phyloP scores from a whole-genome alignment of 2,329 filamentous ascomycete genomes.

The Pseudopyrenochaeta lycopersici region DNA sequence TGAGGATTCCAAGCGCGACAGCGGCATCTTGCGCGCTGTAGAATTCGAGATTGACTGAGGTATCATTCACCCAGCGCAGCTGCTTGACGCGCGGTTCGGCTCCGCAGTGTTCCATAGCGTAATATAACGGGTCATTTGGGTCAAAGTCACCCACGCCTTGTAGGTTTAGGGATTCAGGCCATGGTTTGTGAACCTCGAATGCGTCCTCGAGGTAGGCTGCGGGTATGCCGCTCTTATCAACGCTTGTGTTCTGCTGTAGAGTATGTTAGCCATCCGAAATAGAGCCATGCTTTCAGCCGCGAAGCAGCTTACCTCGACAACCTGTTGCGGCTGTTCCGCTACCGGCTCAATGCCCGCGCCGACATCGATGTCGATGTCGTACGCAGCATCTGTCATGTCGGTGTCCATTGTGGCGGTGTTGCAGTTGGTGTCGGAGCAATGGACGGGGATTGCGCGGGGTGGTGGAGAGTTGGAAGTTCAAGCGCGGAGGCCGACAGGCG shows the following conservation, averaged over 20 bases:
- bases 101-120: constrained; percentile 73
- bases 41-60: constrained; percentile 87
- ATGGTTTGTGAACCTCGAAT: constrained; percentile 37
- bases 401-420: constrained; percentile 33
- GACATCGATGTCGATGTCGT: constrained; percentile 49
- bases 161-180: constrained; percentile 78
- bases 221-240: constrained; percentile 30
- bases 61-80: constrained; percentile 96
- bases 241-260: constrained; percentile 10
- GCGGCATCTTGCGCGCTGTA: constrained; percentile 62
- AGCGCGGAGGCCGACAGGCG: constrained; percentile 5
- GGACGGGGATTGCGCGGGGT: constrained; percentile 20
- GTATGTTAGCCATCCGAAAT: constrained; percentile 11
- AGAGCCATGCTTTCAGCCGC: background rate
- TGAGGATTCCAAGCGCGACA: constrained; percentile 63
- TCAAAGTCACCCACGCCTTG: constrained; percentile 83
- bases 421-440: constrained; percentile 7
- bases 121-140: constrained; percentile 80
- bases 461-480: constrained; percentile 6
- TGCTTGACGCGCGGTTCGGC: constrained; percentile 60
- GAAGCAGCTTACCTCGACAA: constrained; percentile 19
- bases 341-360: constrained; percentile 26
- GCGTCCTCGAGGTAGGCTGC: constrained; percentile 44
- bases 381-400: constrained; percentile 46
- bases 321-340: constrained; percentile 33